A percentile compares a stretch with the other conserved stretches of the same genome.
Evolutionary conservation across 345 rosid species (phyloP).

Genomic region (Turnera subulata): DNA sequence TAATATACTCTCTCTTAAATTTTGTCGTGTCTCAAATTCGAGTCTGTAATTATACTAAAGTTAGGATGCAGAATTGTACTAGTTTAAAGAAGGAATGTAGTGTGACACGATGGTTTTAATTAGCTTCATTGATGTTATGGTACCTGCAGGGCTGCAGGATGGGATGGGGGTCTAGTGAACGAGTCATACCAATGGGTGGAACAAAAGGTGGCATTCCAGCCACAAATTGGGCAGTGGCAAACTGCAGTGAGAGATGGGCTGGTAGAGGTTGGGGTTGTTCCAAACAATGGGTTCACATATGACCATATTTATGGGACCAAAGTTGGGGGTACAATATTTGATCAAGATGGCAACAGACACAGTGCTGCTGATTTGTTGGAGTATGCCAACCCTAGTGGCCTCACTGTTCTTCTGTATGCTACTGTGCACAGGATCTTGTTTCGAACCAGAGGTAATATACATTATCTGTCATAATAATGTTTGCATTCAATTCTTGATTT

Average conservation of each 20-base stretch:
- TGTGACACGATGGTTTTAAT: no score
- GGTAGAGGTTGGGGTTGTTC: constrained; percentile 17
- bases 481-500: background rate
- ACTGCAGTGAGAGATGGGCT: constrained; percentile 22
- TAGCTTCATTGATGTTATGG: background rate
- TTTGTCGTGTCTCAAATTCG: no score
- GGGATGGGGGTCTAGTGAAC: constrained; percentile 17
- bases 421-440: constrained; percentile 18
- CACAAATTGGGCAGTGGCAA: constrained; percentile 16
- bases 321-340: constrained; percentile 24
- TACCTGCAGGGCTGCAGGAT: constrained; percentile 12
- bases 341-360: constrained; percentile 13
- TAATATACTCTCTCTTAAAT: no score
- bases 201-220: constrained; percentile 20
- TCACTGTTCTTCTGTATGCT: constrained; percentile 17
- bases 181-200: constrained; percentile 28
- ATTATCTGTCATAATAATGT: background rate
- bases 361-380: constrained; percentile 22
- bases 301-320: constrained; percentile 26
- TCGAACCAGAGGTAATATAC: constrained; percentile 6
- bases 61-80: no score
- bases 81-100: no score
- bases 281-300: constrained; percentile 21
- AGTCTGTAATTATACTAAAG: no score
- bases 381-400: constrained; percentile 14